Evolutionary conservation across 2,329 filamentous ascomycete species (phyloP).

Genomic region (Colletotrichum tropicicola): DNA sequence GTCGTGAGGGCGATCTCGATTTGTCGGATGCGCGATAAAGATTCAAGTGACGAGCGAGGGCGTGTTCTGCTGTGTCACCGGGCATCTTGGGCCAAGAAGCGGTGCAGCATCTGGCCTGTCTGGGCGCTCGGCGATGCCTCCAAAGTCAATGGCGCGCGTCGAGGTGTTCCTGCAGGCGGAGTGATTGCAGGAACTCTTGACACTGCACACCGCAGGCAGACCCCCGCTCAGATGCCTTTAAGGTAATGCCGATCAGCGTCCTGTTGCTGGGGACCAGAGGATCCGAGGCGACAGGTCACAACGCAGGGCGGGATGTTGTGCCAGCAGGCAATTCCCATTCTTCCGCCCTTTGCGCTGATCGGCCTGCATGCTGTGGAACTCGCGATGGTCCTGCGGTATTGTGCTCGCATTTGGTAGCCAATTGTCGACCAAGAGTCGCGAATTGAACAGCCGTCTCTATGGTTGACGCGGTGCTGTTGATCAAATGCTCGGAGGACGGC

Average conservation of each 20-base stretch:
- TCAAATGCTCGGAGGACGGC: background rate
- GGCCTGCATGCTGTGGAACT: no score
- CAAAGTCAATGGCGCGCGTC: background rate
- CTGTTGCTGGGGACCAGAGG: background rate
- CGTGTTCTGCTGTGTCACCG: background rate
- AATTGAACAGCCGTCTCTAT: conserved; percentile 1
- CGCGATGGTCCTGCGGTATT: background rate
- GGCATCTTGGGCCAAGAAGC: conserved; percentile 8
- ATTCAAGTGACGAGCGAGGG: background rate
- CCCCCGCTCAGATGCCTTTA: conserved; percentile 12
- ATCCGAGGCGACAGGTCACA: conserved; percentile 5
- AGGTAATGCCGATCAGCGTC: conserved; percentile 21
- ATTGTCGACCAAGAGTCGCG: background rate
- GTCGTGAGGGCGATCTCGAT: conserved; percentile 5
- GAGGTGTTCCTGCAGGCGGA: conserved; percentile 11
- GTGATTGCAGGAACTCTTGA: conserved; percentile 19
- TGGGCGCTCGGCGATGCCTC: background rate
- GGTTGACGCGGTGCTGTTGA: background rate
- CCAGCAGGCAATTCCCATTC: background rate
- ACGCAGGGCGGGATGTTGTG: background rate
- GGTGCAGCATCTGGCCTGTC: background rate
- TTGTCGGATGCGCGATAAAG: background rate
- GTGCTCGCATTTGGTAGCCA: background rate
- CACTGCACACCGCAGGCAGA: conserved; percentile 11
- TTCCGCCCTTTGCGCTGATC: background rate